These are phyloP conservation scores for Aspergillus affinis DNA, from an alignment of 495 filamentous ascomycete genomes.

Conservation along the genomic window DNA sequence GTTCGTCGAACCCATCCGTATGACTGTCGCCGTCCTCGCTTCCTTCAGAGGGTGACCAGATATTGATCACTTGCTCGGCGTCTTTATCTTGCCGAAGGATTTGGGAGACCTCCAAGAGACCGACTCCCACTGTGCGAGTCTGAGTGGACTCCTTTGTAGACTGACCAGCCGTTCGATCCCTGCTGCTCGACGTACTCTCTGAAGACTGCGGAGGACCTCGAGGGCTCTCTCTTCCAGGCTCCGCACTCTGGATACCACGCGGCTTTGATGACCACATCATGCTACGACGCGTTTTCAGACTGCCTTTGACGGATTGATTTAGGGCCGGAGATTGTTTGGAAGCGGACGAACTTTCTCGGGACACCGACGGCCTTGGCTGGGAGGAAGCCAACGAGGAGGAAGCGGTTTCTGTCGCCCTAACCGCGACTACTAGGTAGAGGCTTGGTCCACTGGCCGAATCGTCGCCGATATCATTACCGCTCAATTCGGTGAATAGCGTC, in stretches of 20 bases:
- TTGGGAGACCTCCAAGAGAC: constrained; percentile 74
- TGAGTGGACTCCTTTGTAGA: constrained; percentile 46
- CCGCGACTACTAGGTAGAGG: constrained; percentile 80
- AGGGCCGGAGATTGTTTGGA: constrained; percentile 27
- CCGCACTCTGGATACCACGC: constrained; percentile 30
- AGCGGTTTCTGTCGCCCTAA: constrained; percentile 63
- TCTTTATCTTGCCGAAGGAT: constrained; percentile 75
- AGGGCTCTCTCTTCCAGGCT: constrained; percentile 44
- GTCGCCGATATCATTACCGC: constrained; percentile 80
- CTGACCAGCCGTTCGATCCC: constrained; percentile 40
- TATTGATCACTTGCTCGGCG: constrained; percentile 70
- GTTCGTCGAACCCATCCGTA: constrained; percentile 68
- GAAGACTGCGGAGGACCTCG: constrained; percentile 49
- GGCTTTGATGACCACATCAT: constrained; percentile 70
- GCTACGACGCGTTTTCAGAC: constrained; percentile 65
- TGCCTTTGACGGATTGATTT: constrained; percentile 39
- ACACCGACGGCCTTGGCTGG: constrained; percentile 31
- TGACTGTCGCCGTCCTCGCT: constrained; percentile 52
- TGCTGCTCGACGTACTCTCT: constrained; percentile 57
- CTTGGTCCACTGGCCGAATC: constrained; percentile 62
- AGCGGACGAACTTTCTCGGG: constrained; percentile 38
- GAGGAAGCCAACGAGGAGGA: constrained; percentile 31
- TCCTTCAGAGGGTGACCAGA: constrained; percentile 70
- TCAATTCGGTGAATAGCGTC: constrained; percentile 84
- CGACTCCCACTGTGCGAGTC: constrained; percentile 74